phyloP scores from a whole-genome alignment of 169 alveolate genomes.

The Cryptosporidium baileyi region DNA sequence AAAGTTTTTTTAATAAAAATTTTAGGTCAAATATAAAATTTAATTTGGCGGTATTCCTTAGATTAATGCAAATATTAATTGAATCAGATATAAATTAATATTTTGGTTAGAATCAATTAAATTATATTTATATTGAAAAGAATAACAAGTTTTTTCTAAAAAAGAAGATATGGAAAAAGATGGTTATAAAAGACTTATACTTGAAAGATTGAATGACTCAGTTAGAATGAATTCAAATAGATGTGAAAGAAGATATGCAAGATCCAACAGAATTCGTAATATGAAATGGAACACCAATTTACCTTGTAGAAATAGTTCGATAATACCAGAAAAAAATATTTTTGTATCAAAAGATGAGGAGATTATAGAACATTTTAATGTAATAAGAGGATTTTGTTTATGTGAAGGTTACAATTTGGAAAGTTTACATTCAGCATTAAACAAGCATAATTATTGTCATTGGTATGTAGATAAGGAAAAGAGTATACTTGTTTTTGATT shows the following conservation, averaged over 20 bases:
- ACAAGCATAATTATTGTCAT: conserved; percentile 34
- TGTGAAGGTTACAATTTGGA: conserved; percentile 61
- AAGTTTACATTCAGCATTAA: conserved; percentile 12
- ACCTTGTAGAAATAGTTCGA: not conserved
- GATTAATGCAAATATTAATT: too few species aligned
- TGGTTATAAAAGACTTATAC: too few species aligned
- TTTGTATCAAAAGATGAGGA: not conserved
- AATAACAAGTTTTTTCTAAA: too few species aligned
- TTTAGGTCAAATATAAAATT: too few species aligned
- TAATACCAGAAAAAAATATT: not conserved
- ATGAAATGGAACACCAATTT: not conserved
- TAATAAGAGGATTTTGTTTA: conserved; percentile 48
- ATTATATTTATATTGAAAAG: too few species aligned
- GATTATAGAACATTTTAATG: conserved; percentile 13
- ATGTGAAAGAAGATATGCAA: conserved; percentile 14
- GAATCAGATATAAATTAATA: too few species aligned
- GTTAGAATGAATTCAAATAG: not conserved
- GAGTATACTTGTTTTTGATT: conserved; percentile 21
- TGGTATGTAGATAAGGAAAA: conserved; percentile 69
- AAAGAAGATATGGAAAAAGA: too few species aligned
- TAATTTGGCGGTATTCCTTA: too few species aligned
- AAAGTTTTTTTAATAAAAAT: too few species aligned
- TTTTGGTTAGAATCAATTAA: too few species aligned
- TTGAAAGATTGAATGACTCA: too few species aligned
- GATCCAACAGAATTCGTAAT: conserved; percentile 3